phyloP scores from a whole-genome alignment of 2,329 filamentous ascomycete species.

The Cladosporium sp. region DNA sequence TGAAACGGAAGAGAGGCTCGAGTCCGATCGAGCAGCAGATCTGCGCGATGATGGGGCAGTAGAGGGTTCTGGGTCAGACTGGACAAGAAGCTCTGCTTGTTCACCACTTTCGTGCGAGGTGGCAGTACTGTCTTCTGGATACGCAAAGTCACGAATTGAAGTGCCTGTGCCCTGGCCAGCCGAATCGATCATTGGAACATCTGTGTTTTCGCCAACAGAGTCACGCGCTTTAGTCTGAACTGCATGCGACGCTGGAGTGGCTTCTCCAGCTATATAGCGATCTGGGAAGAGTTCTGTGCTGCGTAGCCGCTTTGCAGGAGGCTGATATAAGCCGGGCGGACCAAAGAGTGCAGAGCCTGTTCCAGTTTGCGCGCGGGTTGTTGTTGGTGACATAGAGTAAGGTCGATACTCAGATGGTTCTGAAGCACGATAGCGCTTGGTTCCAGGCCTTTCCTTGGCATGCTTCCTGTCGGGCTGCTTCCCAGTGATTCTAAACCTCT shows the following conservation, averaged over 20 bases:
- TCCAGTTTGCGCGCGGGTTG: not conserved
- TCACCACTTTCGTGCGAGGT: not conserved
- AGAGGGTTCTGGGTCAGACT: not conserved
- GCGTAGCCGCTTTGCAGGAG: not conserved
- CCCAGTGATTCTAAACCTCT: not conserved
- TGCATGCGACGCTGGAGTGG: not conserved
- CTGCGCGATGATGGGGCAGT: not conserved
- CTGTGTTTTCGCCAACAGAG: not conserved
- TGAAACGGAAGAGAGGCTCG: not conserved
- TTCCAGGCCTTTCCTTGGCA: not conserved
- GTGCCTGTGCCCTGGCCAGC: not conserved
- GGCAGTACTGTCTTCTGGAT: not conserved
- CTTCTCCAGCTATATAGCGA: not conserved
- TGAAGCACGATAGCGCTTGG: not conserved
- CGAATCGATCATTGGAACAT: not conserved
- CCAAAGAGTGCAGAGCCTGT: not conserved
- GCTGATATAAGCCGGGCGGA: not conserved
- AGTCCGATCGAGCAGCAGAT: conserved; percentile 1
- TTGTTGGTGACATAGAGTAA: not conserved
- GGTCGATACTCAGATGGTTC: not conserved
- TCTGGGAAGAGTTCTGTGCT: conserved; percentile 11
- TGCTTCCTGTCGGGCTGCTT: not conserved
- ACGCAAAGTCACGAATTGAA: not conserved
- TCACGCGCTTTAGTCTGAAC: not conserved
- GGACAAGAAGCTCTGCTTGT: not conserved